These are phyloP conservation scores for Sporothrix mexicana DNA, from an alignment of 2,329 filamentous ascomycete genomes.

Conservation along the genomic window DNA sequence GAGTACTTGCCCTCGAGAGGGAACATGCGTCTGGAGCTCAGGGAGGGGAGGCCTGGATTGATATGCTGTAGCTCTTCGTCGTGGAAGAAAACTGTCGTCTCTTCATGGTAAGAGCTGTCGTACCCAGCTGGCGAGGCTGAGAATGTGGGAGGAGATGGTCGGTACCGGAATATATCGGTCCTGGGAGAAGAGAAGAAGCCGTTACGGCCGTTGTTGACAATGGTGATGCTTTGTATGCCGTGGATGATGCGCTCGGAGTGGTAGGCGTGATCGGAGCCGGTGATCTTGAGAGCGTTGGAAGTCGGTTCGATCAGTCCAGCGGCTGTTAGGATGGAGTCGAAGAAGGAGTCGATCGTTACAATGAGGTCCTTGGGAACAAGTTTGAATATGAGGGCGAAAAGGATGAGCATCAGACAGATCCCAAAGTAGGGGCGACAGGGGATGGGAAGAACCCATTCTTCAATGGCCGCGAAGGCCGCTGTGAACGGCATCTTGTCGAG, in stretches of 20 bases:
- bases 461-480: background rate
- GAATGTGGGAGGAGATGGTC: background rate
- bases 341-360: background rate
- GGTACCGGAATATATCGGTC: background rate
- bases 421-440: background rate
- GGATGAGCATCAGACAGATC: too few relatives aligned
- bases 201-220: background rate
- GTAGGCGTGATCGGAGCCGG: background rate
- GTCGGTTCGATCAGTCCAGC: background rate
- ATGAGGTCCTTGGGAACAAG: background rate
- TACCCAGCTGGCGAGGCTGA: background rate
- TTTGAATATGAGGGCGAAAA: background rate
- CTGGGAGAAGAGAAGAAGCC: background rate
- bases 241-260: background rate
- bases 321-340: background rate
- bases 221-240: background rate
- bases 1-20: too few relatives aligned
- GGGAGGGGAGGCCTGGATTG: too few relatives aligned
- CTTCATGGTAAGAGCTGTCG: background rate
- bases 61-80: background rate
- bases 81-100: background rate
- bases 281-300: background rate
- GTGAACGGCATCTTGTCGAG: background rate
- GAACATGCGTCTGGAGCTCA: too few relatives aligned
- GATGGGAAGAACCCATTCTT: background rate